Evolutionary conservation across 495 filamentous ascomycete species (phyloP), one percentile per base, ranked within the genome.

Genomic region (Trichoderma gamsii): DNA sequence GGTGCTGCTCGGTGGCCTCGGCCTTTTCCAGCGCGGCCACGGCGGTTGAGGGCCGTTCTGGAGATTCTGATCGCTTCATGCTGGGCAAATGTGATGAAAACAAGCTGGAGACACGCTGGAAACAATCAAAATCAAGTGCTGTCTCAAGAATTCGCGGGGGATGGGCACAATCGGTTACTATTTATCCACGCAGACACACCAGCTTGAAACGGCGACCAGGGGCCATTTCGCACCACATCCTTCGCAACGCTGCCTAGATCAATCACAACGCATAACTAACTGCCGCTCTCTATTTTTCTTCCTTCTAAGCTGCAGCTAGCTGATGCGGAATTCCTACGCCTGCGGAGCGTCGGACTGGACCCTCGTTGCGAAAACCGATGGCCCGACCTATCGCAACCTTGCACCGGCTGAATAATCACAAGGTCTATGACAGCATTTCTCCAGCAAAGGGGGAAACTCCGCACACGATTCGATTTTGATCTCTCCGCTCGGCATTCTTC

Each of bases 281-380:
- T n/a, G 21, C 56, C 56, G 56, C 56, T 29, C 16, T 15, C 25
- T 32, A 32, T 4, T 18, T 32, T 32, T 18, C 6, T 61, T 32
- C 16, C 35, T 23, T 61, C 27, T 32, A 11, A 5, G 56, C 13
- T 18, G 49, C 29, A 21, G n/a, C 56, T 27, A 61, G 13, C 11
- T 23, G 16, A 25, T 29, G 56, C 56, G 56, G 56, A 61, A 61
- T 61, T 32, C 56, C 56, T 5, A 25, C 16, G 56, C 25, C 56
- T 61, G 56, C 56, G 56, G 56, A 61, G 56, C 56, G 56, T 61
- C 56, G 56, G 56, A 61, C 56, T 21, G 16, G 52, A 11, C 16
- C 56, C 27, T 15, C 11, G 7, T 18, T 61, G 56, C 56, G 56
- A 61, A 61, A 9, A 32, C 56, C 56, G 56, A 61, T 61, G 56